Base-by-base conservation (phyloP, 129 eudicot genomes). In the Flaveria brownii region DNA sequence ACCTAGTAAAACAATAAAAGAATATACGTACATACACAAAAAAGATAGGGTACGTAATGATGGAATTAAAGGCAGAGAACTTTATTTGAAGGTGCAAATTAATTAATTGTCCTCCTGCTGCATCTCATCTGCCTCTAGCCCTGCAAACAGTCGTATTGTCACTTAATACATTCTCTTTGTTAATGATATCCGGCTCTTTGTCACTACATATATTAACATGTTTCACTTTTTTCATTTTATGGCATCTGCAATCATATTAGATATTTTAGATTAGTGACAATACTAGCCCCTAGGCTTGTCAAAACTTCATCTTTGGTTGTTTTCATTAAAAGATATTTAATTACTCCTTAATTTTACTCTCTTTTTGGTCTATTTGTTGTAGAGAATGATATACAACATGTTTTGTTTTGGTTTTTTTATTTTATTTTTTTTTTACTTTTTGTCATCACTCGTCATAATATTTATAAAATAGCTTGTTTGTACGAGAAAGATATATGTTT, bases 171-270 rank as follows among this genome's bases (percentile, higher is more conserved):
- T 78, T 45, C 71, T 28, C 42, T 70, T 30, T 69, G 69, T 56
- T 77, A 56, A 77, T 68, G 52, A 78, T 59, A 70, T 78, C 57
- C 82, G 68, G 68, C 23, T 57, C 51, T 54, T 70, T 78, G 77
- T 70, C 82, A 59, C 77, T 59, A 78, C 63, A 78, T 78, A 50
- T 64, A 62, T 62, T 63, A 62, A 46, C 78, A 75, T 77, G 49
- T 25, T 67, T 55, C 81, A 28, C 68, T 77, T 54, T 20, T 20
- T 20, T 20, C 22, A 20, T 20, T 20, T 76, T 64, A 67, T 77
- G 67, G 54, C 74, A 77, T 20, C 2, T 12, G 70, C 75, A 77
- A 77, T 77, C 81, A 77, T 36, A 5, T 5, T 36, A 36, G 43
- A n/a, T 55, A 41, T 68, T 30, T 14, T 63, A 9, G 41, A 59